Base-by-base conservation (phyloP, 305 asterid species). In the Solanum hybrid region DNA sequence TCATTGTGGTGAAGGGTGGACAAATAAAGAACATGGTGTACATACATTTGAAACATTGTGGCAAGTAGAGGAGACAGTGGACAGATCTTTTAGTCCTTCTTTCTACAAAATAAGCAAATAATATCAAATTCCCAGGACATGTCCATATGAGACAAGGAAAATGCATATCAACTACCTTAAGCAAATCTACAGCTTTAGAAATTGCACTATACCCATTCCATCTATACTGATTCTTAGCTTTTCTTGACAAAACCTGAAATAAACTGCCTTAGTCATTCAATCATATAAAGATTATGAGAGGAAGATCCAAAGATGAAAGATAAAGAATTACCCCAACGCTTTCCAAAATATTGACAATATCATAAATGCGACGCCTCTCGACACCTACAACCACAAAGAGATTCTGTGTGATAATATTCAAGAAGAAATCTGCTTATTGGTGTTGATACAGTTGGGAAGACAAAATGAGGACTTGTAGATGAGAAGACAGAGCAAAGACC, bases 361-460 rank as follows among this genome's bases (percentile, higher is more conserved):
- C 98, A 73, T 95, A 95, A 89, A 95, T 94, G 90, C 97, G 91
- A 73, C 97, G 91, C 56, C 95, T 90, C 91, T 94, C 96, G 66
- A 95, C 97, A 89, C 98, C 97, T 94, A 88, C 36, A 89, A 37
- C 36, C 37, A 77, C 75, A 87, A 42, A 88, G 73, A 85, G 72
- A 51, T 60, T 36, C 76, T 29, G 64, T 10, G 38, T 5, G 35
- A 88, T 42, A 27, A 73, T 60, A 29, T n/a, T 81, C 26, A 90
- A 88, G 35, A 79, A 88, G 75, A 78, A 80, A 37, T 73, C 40
- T 73, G 42, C 38, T 10, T 13, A 22, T 5, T 40, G 8, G 37
- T 10, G 13, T 19, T 37, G 89, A 81, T 12, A 66, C 7, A 36
- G 82, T 73, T 76, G 93, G 87, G 79, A 45, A 80, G 72, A 69